Percentiles rank a stretch among this genome's conserved stretches.
These are phyloP conservation scores for Fusarium luffae DNA, from an alignment of 2,329 filamentous ascomycete genomes.

Conservation along the genomic window DNA sequence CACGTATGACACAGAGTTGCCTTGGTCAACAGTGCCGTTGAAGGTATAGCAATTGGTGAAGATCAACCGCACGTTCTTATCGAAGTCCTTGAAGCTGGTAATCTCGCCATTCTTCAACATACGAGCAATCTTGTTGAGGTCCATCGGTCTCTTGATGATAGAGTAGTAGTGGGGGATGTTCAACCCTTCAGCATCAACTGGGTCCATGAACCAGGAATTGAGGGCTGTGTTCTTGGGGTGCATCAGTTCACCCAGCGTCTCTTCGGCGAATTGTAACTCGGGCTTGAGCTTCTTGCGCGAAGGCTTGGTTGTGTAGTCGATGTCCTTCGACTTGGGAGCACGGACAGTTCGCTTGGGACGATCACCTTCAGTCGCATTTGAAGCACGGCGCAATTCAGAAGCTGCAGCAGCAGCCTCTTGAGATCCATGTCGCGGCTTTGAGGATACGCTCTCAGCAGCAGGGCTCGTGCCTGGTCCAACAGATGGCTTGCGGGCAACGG, in stretches of 20 bases:
- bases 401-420: conserved; percentile 30
- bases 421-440: conserved; percentile 35
- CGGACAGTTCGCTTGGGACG: conserved; percentile 95
- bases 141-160: conserved; percentile 97
- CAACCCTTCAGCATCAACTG: conserved; percentile 92
- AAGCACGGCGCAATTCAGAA: conserved; percentile 74
- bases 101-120: conserved; percentile 86
- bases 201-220: conserved; percentile 80
- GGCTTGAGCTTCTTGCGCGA: conserved; percentile 90
- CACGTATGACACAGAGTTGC: conserved; percentile 77
- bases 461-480: conserved; percentile 48
- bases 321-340: conserved; percentile 87
- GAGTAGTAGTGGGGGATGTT: conserved; percentile 94
- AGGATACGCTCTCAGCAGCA: conserved; percentile 37
- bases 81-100: conserved; percentile 83
- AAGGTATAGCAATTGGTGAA: conserved; percentile 93
- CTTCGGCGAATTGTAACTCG: conserved; percentile 90
- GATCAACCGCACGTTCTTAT: conserved; percentile 83
- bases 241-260: conserved; percentile 80
- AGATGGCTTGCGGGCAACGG: conserved; percentile 45
- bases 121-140: conserved; percentile 81
- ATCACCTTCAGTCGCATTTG: conserved; percentile 77
- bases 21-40: conserved; percentile 69
- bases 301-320: conserved; percentile 80
- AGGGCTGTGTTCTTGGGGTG: conserved; percentile 75